Evolutionary conservation across 2,329 filamentous ascomycete genomes (phyloP), one percentile per base, ranked within the genome.

Genomic region (Chalara sp.): DNA sequence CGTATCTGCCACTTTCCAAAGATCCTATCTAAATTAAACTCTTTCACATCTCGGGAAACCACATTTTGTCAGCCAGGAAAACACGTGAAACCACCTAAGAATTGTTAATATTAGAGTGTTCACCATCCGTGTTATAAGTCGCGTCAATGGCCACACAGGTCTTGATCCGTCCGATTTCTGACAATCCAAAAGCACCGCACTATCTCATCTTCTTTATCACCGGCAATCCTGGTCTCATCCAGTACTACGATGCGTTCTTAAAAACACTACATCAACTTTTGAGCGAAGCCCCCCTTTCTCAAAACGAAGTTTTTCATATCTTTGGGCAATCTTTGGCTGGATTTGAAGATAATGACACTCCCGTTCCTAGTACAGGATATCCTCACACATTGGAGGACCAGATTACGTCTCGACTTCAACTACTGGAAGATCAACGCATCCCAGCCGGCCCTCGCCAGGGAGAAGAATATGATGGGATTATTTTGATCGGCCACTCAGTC

Each of bases 191-290:
- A 5, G 37, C 56, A 12, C 44, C 50, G 7, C 56, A 62, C 32
- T 52, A 60, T 53, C 76, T 90, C 46, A 70, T 91, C 58, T 89
- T 82, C 70, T 85, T 88, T 67, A 75, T 92, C 40, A 80, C 84
- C 31, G 87, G 87, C 21, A 92, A 92, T 57, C 87, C 87, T 5
- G 87, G 87, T 5, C 72, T 89, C 13, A 78, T 90, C 47, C 79
- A 76, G 50, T 92, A 87, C 73, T 92, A 92, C 67, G 70, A 69
- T 51, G 74, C 78, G 37, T 92, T 89, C 66, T 72, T 90, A 8
- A 70, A 70, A 0, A 71, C 75, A 11, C 69, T 90, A 2, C 73
- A 80, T 44, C 64, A 67, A 1, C 67, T 80, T 10, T 68, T 89
- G 10, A 70, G 76, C 55, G 66, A 66, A 29, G 67, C 65, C 12